These are phyloP conservation scores for Colletotrichum magnum DNA, from an alignment of 2,329 filamentous ascomycete genomes.

Conservation along the genomic window DNA sequence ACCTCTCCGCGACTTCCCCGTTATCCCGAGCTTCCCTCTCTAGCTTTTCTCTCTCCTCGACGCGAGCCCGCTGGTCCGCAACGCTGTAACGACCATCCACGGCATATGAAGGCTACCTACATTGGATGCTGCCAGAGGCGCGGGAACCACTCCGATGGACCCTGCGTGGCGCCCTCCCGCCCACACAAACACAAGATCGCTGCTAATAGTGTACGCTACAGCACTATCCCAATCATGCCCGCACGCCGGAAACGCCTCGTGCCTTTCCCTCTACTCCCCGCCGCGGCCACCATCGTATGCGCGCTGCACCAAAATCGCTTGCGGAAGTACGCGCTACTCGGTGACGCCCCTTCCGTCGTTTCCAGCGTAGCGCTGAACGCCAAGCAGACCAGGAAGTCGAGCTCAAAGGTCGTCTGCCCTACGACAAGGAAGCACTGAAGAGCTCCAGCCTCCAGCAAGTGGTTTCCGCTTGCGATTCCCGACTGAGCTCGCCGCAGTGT, in stretches of 20 bases:
- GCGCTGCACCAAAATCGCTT: slow-evolving; percentile 19
- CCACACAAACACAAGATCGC: slow-evolving; percentile 27
- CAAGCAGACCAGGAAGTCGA: slow-evolving; percentile 18
- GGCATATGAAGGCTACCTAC: neutral
- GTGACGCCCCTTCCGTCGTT: slow-evolving; percentile 27
- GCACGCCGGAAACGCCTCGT: slow-evolving; percentile 31
- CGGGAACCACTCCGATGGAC: slow-evolving; percentile 23
- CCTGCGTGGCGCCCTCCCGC: slow-evolving; percentile 13
- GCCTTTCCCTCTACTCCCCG: slow-evolving; percentile 5
- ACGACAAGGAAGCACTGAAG: neutral
- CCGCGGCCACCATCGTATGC: slow-evolving; percentile 12
- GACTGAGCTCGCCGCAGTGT: slow-evolving; percentile 10
- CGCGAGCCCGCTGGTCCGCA: no score
- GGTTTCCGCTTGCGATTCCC: slow-evolving; percentile 33
- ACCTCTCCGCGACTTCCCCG: no score
- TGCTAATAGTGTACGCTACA: neutral
- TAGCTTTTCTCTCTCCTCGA: no score
- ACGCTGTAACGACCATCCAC: no score
- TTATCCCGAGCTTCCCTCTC: no score
- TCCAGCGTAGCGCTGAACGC: slow-evolving; percentile 30
- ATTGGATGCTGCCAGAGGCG: neutral
- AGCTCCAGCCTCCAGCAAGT: slow-evolving; percentile 24
- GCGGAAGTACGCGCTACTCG: slow-evolving; percentile 16
- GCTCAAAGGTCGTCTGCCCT: slow-evolving; percentile 12
- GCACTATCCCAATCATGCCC: slow-evolving; percentile 24